These are phyloP conservation scores for Starmera quercuum DNA, from an alignment of 805 yeast species.

Conservation along the genomic window DNA sequence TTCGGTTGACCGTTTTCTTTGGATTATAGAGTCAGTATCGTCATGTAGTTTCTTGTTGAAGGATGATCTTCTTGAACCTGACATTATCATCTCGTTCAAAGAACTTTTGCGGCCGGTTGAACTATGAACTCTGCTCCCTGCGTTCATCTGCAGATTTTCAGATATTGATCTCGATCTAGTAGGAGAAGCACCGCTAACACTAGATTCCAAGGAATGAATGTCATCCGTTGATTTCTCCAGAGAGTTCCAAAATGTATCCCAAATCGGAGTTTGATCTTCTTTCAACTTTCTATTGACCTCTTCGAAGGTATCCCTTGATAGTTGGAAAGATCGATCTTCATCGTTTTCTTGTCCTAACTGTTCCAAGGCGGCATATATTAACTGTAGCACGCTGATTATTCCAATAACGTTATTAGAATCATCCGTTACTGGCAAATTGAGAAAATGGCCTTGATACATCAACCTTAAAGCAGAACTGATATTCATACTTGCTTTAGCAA, in stretches of 20 bases:
- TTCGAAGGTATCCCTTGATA: slow-evolving; percentile 7
- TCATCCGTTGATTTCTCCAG: slow-evolving; percentile 22
- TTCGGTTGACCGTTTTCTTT: no score
- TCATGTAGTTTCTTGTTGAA: no score
- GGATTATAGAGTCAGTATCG: no score
- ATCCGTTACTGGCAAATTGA: slow-evolving; percentile 35
- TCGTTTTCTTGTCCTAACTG: slow-evolving; percentile 21
- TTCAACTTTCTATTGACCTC: slow-evolving; percentile 16
- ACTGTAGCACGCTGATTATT: slow-evolving; percentile 34
- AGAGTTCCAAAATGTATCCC: slow-evolving; percentile 26
- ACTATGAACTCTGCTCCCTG: background rate
- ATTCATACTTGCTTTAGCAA: slow-evolving; percentile 30
- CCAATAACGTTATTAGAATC: slow-evolving; percentile 25
- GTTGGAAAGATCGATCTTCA: slow-evolving; percentile 12
- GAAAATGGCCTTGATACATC: slow-evolving; percentile 39
- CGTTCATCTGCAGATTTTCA: slow-evolving; percentile 5
- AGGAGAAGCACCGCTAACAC: slow-evolving; percentile 13
- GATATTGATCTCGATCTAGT: slow-evolving; percentile 16
- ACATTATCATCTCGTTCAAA: slow-evolving; percentile 8
- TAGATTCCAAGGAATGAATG: slow-evolving; percentile 17
- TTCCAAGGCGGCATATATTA: slow-evolving; percentile 32
- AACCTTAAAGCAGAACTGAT: slow-evolving; percentile 36
- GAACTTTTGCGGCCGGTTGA: slow-evolving; percentile 15
- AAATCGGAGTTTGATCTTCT: slow-evolving; percentile 17
- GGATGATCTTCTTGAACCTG: slow-evolving; percentile 16